Base-by-base conservation (phyloP, 345 rosid species). In the Carallia pectinifolia region DNA sequence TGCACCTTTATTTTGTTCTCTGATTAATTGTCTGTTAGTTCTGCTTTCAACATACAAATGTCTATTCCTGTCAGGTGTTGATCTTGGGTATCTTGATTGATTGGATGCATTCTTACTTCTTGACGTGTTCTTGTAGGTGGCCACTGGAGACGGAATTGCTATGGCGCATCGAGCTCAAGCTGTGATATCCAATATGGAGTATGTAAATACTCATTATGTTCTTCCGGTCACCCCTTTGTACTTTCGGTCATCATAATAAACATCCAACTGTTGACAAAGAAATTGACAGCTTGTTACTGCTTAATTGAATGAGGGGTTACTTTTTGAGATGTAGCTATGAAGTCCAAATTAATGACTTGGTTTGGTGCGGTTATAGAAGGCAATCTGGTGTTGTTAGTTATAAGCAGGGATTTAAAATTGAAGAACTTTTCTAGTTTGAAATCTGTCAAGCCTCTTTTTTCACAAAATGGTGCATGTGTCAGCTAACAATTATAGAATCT, bases 131-230 rank as follows among this genome's bases (percentile, higher is more conserved):
- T 56, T 82, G 31, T 76, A 95, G 99, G 97, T 95, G 52, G 99
- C 97, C 27, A 95, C 96, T 34, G 97, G 99, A 68, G 99, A 92
- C 86, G 99, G 99, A 62, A 89, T 88, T 77, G 96, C 99, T 39
- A 92, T 95, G 97, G 92, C 99, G 55, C 97, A 86, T 76, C 80
- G 99, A 75, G 97, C 97, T 69, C 88, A 90, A 84, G 94, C 99
- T 66, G 97, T 92, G 73, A 87, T 92, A 74, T 95, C 97, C 54
- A 95, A 95, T 69, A 95, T 95, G 97, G 97, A 95, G 97, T 92
- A 85, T 83, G 97, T 87, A 50, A 70, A 69, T 39, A 40, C 19
- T 63, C 56, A n/a, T 75, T 23, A 53, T n/a, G 53, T 62, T 29
- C 17, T 53, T 38, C 38, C 6, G 3, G 6, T 55, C 0, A n/a